Percentiles rank a stretch among this genome's conserved stretches.
These are phyloP conservation scores for Phylloporus sp. DNA, from an alignment of 768 basidiomycete species.

Conservation along the genomic window DNA sequence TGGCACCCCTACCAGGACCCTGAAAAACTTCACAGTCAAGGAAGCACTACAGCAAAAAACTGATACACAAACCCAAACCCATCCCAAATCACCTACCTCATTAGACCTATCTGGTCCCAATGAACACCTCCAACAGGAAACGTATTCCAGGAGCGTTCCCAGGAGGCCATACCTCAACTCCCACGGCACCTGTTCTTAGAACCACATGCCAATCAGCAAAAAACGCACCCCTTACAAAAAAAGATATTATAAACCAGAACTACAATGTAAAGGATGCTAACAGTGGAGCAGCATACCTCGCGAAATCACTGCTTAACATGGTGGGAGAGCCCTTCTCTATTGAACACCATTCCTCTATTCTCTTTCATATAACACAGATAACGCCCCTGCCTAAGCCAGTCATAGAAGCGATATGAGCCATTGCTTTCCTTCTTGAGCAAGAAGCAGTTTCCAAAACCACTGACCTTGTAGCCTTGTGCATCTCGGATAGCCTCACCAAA, in stretches of 20 bases:
- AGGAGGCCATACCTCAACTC: too few species aligned
- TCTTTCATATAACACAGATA: neutral
- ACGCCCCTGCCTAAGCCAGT: neutral
- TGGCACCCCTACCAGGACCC: too few species aligned
- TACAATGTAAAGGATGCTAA: neutral
- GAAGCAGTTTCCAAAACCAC: neutral
- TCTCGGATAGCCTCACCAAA: accelerated
- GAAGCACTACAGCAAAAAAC: too few species aligned
- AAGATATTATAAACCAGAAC: neutral
- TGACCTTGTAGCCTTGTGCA: accelerated
- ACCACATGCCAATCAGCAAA: too few species aligned
- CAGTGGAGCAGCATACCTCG: neutral
- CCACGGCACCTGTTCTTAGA: too few species aligned
- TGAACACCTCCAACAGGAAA: too few species aligned
- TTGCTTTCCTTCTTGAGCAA: neutral
- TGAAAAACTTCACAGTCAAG: too few species aligned
- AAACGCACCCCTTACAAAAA: too few species aligned
- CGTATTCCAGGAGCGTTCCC: too few species aligned
- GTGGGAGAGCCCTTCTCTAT: neutral
- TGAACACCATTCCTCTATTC: neutral
- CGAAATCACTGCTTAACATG: neutral
- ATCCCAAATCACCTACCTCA: too few species aligned
- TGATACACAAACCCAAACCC: too few species aligned
- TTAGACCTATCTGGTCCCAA: too few species aligned
- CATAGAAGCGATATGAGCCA: neutral